phyloP scores from a whole-genome alignment of 2,329 filamentous ascomycete species.

The Sporothrix phasma region DNA sequence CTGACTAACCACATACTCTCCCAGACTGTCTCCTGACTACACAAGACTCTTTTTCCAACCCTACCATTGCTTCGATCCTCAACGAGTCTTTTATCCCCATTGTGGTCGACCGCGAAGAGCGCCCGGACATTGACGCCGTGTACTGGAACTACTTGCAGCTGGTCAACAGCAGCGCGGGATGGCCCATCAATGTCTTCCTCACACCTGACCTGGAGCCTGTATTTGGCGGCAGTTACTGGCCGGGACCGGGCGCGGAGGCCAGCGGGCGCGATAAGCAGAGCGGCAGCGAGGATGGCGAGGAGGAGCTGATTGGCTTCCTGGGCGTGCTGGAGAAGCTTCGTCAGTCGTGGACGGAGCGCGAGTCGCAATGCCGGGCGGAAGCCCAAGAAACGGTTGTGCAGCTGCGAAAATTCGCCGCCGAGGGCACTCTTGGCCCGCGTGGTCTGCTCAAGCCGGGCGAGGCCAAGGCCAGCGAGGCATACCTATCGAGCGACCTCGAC shows the following conservation, averaged over 20 bases:
- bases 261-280: slow-evolving; percentile 30
- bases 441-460: slow-evolving; percentile 21
- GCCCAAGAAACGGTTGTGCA: slow-evolving; percentile 74
- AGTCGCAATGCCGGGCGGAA: slow-evolving; percentile 70
- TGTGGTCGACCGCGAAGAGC: slow-evolving; percentile 86
- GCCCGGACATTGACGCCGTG: slow-evolving; percentile 86
- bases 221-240: slow-evolving; percentile 95
- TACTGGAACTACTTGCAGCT: slow-evolving; percentile 99
- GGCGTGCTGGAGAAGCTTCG: slow-evolving; percentile 71
- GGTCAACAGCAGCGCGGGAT: slow-evolving; percentile 79
- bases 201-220: slow-evolving; percentile 89
- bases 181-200: slow-evolving; percentile 94
- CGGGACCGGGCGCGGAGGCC: slow-evolving; percentile 56
- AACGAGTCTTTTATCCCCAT: slow-evolving; percentile 86
- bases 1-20: neutral
- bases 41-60: slow-evolving; percentile 79
- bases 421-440: slow-evolving; percentile 58
- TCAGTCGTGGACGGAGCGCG: slow-evolving; percentile 70
- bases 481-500: slow-evolving; percentile 44
- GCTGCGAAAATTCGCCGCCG: slow-evolving; percentile 76
- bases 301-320: slow-evolving; percentile 62
- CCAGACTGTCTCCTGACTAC: slow-evolving; percentile 83
- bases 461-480: slow-evolving; percentile 20
- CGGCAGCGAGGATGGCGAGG: slow-evolving; percentile 43
- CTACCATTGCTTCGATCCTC: slow-evolving; percentile 67